Evolutionary conservation across 1,139 yeast species (phyloP).

Genomic region (Suhomyces taliae): DNA sequence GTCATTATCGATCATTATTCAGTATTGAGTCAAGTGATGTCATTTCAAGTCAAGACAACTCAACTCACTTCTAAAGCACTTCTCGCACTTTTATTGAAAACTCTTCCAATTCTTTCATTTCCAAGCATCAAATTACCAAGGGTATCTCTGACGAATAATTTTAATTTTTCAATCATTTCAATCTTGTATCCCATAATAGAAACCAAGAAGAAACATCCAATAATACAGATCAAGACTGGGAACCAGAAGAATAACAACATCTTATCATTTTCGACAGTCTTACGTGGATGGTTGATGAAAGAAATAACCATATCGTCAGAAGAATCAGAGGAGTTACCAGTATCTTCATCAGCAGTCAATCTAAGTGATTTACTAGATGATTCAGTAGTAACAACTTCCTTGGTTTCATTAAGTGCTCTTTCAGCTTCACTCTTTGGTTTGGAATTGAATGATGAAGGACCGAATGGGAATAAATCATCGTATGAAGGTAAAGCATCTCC

Average conservation of each 20-base stretch:
- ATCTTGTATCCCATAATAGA: constrained; percentile 52
- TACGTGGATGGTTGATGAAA: constrained; percentile 58
- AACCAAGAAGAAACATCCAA: constrained; percentile 52
- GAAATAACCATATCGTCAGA: constrained; percentile 54
- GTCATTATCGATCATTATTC: not conserved
- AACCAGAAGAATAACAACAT: constrained; percentile 90
- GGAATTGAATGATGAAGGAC: constrained; percentile 31
- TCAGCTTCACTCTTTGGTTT: constrained; percentile 40
- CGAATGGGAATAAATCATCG: constrained; percentile 79
- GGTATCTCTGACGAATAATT: constrained; percentile 50
- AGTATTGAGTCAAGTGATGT: too few species aligned
- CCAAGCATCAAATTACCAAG: constrained; percentile 68
- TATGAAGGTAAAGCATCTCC: constrained; percentile 66
- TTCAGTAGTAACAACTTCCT: constrained; percentile 13
- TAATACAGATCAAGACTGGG: constrained; percentile 58
- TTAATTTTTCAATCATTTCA: constrained; percentile 40
- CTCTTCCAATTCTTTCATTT: constrained; percentile 63
- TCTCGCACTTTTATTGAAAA: constrained; percentile 30
- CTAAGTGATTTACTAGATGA: constrained; percentile 3
- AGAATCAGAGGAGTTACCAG: constrained; percentile 45
- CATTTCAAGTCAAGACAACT: too few species aligned
- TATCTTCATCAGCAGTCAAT: constrained; percentile 24
- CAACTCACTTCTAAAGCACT: not conserved
- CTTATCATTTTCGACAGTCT: constrained; percentile 75
- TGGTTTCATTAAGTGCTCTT: constrained; percentile 29